Evolutionary conservation across 805 yeast genomes (phyloP), one percentile per base, ranked within the genome.

Genomic region (Candida sonorensis): DNA sequence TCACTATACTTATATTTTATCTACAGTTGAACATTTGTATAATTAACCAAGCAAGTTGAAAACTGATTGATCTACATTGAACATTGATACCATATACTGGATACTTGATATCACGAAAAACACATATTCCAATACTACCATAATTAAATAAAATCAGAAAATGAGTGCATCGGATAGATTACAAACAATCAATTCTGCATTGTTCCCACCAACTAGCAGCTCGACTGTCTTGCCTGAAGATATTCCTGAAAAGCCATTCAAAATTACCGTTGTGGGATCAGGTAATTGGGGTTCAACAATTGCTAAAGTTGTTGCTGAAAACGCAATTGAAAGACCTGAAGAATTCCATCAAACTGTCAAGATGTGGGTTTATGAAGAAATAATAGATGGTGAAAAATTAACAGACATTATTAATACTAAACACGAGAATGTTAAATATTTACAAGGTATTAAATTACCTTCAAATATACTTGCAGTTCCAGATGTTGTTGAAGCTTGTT

Each of bases 201-300:
- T 54, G 22, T 27, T 43, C 4, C 48, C 54, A 11, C 40, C 50
- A 20, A 24, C 41, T 14, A 37, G 40, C n/a, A 27, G 38, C 13
- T 29, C 46, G 2, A 33, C 26, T 3, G 36, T 45, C 10, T 19
- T 23, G 10, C 46, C 50, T 7, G 42, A 38, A 31, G 49, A 43
- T 27, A 38, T 41, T 11, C 55, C 57, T n/a, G 50, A 36, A 17
- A 46, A 29, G 17, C 63, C 61, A 15, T 77, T 66, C 62, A 72
- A 67, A 50, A 69, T 80, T 26, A 67, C 87, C 25, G 85, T 87
- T 34, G 78, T 92, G 44, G 98, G 98, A 26, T 87, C 97, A 19
- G 98, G 97, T 56, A 90, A 90, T 64, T 90, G 98, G 85, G 98
- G 98, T 44, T 86, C 96, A 23, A 90, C 97, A 13, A 87, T 92